Conservation (phyloP, 768 basidiomycete species). For the Pleurotus tuoliensis region DNA sequence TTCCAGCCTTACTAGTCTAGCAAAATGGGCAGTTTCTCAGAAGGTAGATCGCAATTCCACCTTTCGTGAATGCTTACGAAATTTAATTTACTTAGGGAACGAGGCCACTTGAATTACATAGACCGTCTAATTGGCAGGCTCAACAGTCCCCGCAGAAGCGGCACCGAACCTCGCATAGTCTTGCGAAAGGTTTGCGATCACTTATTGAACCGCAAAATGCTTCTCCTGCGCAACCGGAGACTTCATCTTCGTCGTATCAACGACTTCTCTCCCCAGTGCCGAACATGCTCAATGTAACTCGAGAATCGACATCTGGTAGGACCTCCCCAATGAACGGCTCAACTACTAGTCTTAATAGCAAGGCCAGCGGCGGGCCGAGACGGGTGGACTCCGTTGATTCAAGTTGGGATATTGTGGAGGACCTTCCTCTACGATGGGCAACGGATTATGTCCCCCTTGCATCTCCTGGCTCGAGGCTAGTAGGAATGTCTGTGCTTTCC, state of each 20-base stretch:
- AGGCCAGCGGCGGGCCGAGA: neutral
- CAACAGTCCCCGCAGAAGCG: slow-evolving; percentile 45
- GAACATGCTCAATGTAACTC: slow-evolving; percentile 6
- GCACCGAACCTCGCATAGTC: slow-evolving; percentile 51
- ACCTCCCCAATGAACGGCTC: slow-evolving; percentile 3
- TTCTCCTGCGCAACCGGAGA: slow-evolving; percentile 16
- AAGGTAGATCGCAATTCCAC: slow-evolving; percentile 39
- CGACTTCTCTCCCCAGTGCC: slow-evolving; percentile 25
- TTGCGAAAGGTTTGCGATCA: slow-evolving; percentile 57
- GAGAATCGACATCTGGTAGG: neutral
- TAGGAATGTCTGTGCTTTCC: slow-evolving; percentile 51
- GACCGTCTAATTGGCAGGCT: slow-evolving; percentile 45
- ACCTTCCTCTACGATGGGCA: slow-evolving; percentile 78
- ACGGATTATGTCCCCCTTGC: slow-evolving; percentile 83
- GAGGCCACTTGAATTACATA: slow-evolving; percentile 56
- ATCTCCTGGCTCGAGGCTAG: slow-evolving; percentile 57
- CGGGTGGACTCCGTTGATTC: slow-evolving; percentile 35
- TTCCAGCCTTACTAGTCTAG: slow-evolving; percentile 67
- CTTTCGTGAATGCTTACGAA: neutral
- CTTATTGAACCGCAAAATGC: slow-evolving; percentile 28
- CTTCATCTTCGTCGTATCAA: slow-evolving; percentile 28
- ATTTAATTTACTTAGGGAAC: slow-evolving; percentile 36
- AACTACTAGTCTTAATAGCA: neutral
- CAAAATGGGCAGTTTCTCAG: slow-evolving; percentile 67
- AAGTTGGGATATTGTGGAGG: slow-evolving; percentile 72